These are phyloP conservation scores for Pelargonium nanum DNA, from an alignment of 345 rosid species.

Conservation along the genomic window DNA sequence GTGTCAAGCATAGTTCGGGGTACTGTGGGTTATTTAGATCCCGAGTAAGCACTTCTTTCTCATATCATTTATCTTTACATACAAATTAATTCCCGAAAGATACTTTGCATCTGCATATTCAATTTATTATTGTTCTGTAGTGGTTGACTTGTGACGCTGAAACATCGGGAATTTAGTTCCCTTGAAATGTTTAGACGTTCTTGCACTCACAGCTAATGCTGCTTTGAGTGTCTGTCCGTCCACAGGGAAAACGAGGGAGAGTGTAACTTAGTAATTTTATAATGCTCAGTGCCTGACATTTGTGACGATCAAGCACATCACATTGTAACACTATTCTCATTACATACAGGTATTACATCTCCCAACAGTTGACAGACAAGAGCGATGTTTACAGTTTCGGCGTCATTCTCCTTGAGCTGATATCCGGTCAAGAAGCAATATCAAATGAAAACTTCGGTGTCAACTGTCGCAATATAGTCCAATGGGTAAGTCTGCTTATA, in stretches of 20 bases:
- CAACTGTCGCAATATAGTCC: constrained; percentile 92
- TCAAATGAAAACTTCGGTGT: constrained; percentile 81
- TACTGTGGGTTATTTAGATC: constrained; percentile 97
- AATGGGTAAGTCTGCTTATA: constrained; percentile 64
- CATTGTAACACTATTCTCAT: constrained; percentile 4
- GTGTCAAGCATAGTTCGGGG: constrained; percentile 98
- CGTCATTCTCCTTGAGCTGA: constrained; percentile 88
- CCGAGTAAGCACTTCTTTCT: constrained; percentile 57
- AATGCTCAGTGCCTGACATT: neutral
- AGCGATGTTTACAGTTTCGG: constrained; percentile 98
- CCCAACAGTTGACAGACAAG: constrained; percentile 95
- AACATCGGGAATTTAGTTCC: too few species aligned
- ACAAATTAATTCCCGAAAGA: too few species aligned
- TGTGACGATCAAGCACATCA: too few species aligned
- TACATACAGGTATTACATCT: constrained; percentile 72
- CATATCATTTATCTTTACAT: too few species aligned
- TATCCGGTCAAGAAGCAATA: constrained; percentile 94
- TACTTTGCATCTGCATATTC: too few species aligned
- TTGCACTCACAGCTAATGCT: neutral
- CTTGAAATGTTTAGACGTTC: too few species aligned
- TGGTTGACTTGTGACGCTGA: too few species aligned
- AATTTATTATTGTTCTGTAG: too few species aligned
- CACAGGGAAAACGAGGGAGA: constrained; percentile 1
- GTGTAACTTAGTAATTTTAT: neutral
- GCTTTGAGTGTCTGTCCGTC: neutral